phyloP scores from a whole-genome alignment of 768 basidiomycete species.

The Pleurotus ostreatus region DNA sequence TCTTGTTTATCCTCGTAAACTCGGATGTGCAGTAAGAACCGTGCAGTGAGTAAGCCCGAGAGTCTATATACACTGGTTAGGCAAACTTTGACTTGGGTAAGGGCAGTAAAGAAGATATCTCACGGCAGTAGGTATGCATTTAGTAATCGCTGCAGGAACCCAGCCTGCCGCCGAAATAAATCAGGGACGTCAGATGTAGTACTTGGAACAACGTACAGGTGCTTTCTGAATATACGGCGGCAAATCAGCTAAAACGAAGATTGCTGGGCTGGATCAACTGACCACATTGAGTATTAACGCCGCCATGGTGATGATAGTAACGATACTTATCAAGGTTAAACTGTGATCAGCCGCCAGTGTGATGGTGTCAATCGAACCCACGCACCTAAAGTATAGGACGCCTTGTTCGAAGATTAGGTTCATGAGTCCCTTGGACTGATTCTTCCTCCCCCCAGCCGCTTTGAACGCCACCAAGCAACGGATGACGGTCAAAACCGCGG shows the following conservation, averaged over 20 bases:
- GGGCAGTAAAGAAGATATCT: neutral
- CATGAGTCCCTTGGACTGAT: slow-evolving; percentile 15
- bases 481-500: slow-evolving; percentile 19
- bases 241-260: neutral
- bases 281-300: slow-evolving; percentile 21
- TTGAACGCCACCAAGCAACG: slow-evolving; percentile 20
- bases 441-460: slow-evolving; percentile 11
- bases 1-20: too few relatives aligned
- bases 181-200: neutral
- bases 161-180: slow-evolving; percentile 11
- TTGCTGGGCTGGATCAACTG: slow-evolving; percentile 7
- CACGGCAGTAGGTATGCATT: slow-evolving; percentile 1
- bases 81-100: too few relatives aligned
- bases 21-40: too few relatives aligned
- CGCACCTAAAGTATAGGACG: neutral
- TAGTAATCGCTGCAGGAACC: slow-evolving; percentile 19
- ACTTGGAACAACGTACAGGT: neutral
- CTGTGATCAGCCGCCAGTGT: neutral
- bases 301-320: slow-evolving; percentile 20
- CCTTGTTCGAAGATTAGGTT: slow-evolving; percentile 24
- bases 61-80: too few relatives aligned
- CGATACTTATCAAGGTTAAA: slow-evolving; percentile 11
- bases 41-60: too few relatives aligned
- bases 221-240: neutral
- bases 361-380: neutral